Evolutionary conservation across 441 rosid genomes (phyloP), one percentile per base, ranked within the genome.

Genomic region (Monsonia emarginata): DNA sequence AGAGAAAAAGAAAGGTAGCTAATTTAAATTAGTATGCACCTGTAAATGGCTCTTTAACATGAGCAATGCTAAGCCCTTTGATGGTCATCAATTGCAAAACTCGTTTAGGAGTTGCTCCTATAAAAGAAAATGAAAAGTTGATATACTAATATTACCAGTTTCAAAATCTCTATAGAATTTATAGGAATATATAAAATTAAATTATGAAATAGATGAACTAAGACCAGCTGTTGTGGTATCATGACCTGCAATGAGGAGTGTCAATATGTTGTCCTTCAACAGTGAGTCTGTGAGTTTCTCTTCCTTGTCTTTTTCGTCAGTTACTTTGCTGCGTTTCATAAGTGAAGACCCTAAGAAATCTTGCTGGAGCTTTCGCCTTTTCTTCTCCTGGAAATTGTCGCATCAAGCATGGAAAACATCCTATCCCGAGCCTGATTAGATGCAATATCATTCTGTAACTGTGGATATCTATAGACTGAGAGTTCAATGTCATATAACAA

Each of bases 11-110:
- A n/a, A n/a, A n/a, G n/a, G n/a, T n/a, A n/a, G n/a, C n/a, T n/a
- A n/a, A n/a, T n/a, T n/a, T n/a, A n/a, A n/a, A n/a, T n/a, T n/a
- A n/a, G n/a, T n/a, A n/a, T n/a, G n/a, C 97, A 91, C 89, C 97
- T 91, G 96, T 46, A 91, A 93, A 84, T 91, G 98, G 82, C 95
- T 86, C 83, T 91, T n/a, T 91, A 34, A 91, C 96, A 81, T 91
- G 98, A 67, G 98, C 87, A 63, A 89, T 89, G 83, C 84, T 86
- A 63, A 91, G 88, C 56, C 88, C 96, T 72, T 84, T 82, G 74
- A 88, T 81, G 78, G 88, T 83, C 96, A 91, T 89, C 83, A 86
- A 16, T 64, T 89, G 93, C 75, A 88, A 93, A 72, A 89, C 96
- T 78, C 86, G 71, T 77, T 91, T 89, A 0, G 96, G 98, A n/a